Base-by-base conservation (phyloP, 2,329 filamentous ascomycete genomes). In the Leptosphaerulina australis region DNA sequence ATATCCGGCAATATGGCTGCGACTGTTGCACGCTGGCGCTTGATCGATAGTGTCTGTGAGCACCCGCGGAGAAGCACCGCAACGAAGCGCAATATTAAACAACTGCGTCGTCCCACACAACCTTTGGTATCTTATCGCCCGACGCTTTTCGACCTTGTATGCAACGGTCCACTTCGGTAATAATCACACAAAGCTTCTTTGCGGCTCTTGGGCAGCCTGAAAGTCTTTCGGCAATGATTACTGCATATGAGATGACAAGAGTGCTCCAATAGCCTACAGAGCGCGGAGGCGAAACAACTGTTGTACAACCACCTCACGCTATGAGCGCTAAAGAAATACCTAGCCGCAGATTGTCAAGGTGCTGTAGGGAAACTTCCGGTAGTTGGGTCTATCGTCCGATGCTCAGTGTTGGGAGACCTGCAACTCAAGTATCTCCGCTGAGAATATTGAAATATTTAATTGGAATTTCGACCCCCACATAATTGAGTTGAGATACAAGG, bases 341-440 rank as follows among this genome's bases (percentile, higher is more conserved):
- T 9, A 20, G 3, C 7, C 11, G 40, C 17, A 11, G 24, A 3
- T 4, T 17, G 6, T 9, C n/a, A 17, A 17, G 22, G 12, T 28
- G 26, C 9, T 14, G 31, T 38, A 14, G 31, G 29, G 22, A 22
- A 15, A 2, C 29, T 17, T 22, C n/a, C 26, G 11, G 10, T 2
- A 38, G 10, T 7, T 14, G 6, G 20, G 2, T 26, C n/a, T 15
- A 31, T 46, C 44, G 18, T 15, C 20, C 10, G 21, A 33, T 21
- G 12, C 28, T 34, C 28, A 18, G 34, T 28, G 44, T 18, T 21
- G 24, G 14, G 15, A 20, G n/a, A 25, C 11, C 5, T 44, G 18
- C 33, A 21, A 14, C 34, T 55, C 49, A 50, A 53, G 45, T 53
- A 63, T 62, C 58, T 62, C 61, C 61, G 59, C 58, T 60, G 53